Evolutionary conservation across 73 alveolate species (phyloP).

Genomic region (Paramecium pentaurelia): DNA sequence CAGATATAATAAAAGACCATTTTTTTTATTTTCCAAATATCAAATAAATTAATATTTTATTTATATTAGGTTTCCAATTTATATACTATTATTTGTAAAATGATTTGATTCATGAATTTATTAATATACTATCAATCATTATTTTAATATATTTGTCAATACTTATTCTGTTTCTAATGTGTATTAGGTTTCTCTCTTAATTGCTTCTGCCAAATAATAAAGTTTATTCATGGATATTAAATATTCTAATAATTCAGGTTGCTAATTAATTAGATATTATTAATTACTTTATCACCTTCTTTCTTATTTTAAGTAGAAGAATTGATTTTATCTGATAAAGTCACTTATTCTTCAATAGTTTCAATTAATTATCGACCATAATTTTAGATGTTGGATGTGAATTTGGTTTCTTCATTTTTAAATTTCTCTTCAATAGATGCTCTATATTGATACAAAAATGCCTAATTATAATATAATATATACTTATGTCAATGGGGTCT

Average conservation of each 20-base stretch:
- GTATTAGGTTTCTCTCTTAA: background rate
- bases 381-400: background rate
- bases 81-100: too few species aligned
- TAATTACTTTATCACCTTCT: background rate
- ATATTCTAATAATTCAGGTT: slow-evolving; percentile 30
- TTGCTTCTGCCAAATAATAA: background rate
- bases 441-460: background rate
- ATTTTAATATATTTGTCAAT: background rate
- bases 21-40: background rate
- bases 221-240: slow-evolving; percentile 10
- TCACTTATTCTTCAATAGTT: background rate
- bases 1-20: too few species aligned
- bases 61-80: too few species aligned
- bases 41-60: too few species aligned
- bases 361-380: background rate
- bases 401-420: background rate
- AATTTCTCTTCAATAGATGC: background rate
- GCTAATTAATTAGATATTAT: background rate
- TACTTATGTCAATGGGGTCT: slow-evolving; percentile 23
- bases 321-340: slow-evolving; percentile 13
- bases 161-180: slow-evolving; percentile 33
- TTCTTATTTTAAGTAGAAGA: background rate
- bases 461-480: background rate
- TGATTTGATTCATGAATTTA: background rate
- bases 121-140: background rate